Evolutionary conservation across 2,329 filamentous ascomycete genomes (phyloP).

Genomic region (Cryphonectria nitschkei): DNA sequence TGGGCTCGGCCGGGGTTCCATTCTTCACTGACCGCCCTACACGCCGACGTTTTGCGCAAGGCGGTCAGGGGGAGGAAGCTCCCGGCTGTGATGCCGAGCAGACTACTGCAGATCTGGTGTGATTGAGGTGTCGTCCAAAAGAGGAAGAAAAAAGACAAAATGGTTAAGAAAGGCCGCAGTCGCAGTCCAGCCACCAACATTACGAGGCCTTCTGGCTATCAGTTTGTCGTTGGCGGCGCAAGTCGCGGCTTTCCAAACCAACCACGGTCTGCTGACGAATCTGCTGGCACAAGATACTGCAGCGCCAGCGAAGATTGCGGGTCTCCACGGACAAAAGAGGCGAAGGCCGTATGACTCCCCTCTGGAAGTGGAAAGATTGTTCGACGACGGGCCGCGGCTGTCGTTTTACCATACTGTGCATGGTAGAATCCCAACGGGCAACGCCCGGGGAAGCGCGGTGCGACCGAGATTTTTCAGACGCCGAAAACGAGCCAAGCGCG

Average conservation of each 20-base stretch:
- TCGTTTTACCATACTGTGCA: constrained; percentile 7
- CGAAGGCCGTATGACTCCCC: constrained; percentile 17
- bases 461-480: constrained; percentile 28
- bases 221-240: constrained; percentile 8
- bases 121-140: constrained; percentile 6
- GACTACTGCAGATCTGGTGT: constrained; percentile 16
- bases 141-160: neutral
- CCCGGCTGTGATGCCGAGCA: constrained; percentile 18
- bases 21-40: constrained; percentile 28
- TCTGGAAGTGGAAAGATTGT: constrained; percentile 17
- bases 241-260: constrained; percentile 15
- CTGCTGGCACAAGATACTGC: constrained; percentile 16
- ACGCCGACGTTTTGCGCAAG: constrained; percentile 6
- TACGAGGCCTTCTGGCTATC: constrained; percentile 16
- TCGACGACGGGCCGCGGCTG: constrained; percentile 16
- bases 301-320: constrained; percentile 24
- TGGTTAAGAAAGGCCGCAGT: constrained; percentile 11
- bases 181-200: constrained; percentile 26
- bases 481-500: constrained; percentile 22
- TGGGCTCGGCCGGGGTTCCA: constrained; percentile 18
- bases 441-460: constrained; percentile 20
- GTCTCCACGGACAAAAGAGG: constrained; percentile 23
- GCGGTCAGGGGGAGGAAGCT: constrained; percentile 23
- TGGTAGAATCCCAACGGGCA: constrained; percentile 11
- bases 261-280: constrained; percentile 11